Conservation (phyloP, 306 rosid genomes). For the Sesbania bispinosa region DNA sequence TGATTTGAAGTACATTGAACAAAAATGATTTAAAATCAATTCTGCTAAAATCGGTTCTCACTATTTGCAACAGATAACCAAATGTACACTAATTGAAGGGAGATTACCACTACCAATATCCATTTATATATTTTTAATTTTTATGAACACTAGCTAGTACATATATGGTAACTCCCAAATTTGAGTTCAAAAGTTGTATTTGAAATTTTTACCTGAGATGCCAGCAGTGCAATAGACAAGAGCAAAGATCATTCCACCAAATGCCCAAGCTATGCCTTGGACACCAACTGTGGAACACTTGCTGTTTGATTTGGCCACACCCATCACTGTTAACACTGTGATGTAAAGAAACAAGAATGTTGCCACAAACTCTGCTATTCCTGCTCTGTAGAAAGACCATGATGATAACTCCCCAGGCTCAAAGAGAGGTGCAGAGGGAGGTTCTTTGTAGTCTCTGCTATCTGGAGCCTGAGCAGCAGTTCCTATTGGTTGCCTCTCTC, state of each 20-base stretch:
- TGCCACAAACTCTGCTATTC: conserved; percentile 52
- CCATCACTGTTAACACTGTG: conserved; percentile 40
- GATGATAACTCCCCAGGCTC: conserved; percentile 39
- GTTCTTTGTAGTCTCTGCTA: conserved; percentile 37
- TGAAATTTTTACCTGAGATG: conserved; percentile 44
- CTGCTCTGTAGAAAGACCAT: conserved; percentile 49
- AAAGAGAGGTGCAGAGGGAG: conserved; percentile 35
- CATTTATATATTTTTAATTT: too few relatives aligned
- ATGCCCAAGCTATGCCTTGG: conserved; percentile 59
- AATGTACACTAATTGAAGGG: too few relatives aligned
- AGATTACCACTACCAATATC: too few relatives aligned
- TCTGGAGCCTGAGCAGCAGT: conserved; percentile 33
- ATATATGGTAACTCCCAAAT: too few relatives aligned
- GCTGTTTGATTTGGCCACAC: conserved; percentile 25
- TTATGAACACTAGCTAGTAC: too few relatives aligned
- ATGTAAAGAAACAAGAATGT: conserved; percentile 51
- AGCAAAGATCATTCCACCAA: conserved; percentile 58
- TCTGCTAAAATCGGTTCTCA: too few relatives aligned
- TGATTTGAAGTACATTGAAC: too few relatives aligned
- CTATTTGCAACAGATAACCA: too few relatives aligned
- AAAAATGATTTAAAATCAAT: too few relatives aligned
- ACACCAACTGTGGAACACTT: conserved; percentile 49
- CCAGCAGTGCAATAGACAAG: conserved; percentile 55
- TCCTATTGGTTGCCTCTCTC: conserved; percentile 44
- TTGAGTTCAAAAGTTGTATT: too few relatives aligned